Base-by-base conservation (phyloP, 805 yeast species). In the Isabelozyma pseudorhagii region DNA sequence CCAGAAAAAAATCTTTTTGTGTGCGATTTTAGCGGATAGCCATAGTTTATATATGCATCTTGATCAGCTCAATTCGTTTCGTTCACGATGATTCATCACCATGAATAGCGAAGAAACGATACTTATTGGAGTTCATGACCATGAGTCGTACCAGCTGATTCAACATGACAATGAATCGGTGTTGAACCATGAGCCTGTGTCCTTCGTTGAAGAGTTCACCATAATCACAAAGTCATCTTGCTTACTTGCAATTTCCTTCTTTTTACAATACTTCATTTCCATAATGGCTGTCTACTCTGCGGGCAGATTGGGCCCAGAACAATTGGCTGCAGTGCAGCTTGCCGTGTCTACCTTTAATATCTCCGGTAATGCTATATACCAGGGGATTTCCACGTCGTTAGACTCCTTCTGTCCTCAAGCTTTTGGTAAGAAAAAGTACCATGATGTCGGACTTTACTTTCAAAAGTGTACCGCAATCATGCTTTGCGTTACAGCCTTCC, bases 391-490 rank as follows among this genome's bases (percentile, higher is more conserved):
- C 1, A 87, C 96, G 0, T 84, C 89, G 48, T 71, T 89, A 47
- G 96, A 89, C 63, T 86, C 94, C 0, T 72, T 88, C 28, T 87
- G 93, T 60, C 84, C 96, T 0, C 96, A 88, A 63, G 92, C 96
- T 0, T 89, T 77, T 62, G 96, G 96, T 7, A 84, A 92, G 5
- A 88, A 89, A 8, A 79, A 85, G 48, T 75, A 72, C 46, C 71
- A 77, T 39, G 74, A 82, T 50, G 94, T 89, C 2, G 94, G 96
- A 0, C 63, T 84, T 17, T 88, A 87, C 63, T 74, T 85, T 60
- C 94, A 87, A 62, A 74, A 89, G 55, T 86, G 92, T 54, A 75
- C 85, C 46, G 80, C 90, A 1, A 74, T 87, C 54, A 77, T 87
- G 3, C 62, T 84, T 27, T 50, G 74, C 5, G n/a, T 43, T 9